Conservation (phyloP, 139 green algal species). For the Ulvella scutata region DNA sequence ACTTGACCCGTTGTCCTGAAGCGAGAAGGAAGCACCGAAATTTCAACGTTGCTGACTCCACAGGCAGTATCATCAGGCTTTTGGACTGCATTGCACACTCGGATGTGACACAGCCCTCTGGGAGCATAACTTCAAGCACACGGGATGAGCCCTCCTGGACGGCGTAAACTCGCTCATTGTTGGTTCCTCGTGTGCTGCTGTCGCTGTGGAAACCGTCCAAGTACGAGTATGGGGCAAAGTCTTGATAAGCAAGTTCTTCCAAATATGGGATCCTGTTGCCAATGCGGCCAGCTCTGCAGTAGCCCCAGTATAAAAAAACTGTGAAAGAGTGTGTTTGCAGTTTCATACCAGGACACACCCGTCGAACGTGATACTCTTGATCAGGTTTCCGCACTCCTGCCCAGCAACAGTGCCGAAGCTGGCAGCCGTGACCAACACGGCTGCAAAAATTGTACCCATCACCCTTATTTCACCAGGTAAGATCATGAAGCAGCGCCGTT, state of each 20-base stretch:
- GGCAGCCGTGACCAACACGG: no score
- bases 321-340: not conserved
- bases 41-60: not conserved
- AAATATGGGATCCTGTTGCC: not conserved
- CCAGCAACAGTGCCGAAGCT: no score
- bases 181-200: not conserved
- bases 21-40: not conserved
- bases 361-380: not conserved
- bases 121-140: not conserved
- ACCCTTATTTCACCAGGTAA: no score
- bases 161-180: not conserved
- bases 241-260: not conserved
- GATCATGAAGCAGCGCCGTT: no score
- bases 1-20: no score
- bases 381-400: not conserved
- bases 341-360: not conserved
- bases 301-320: not conserved
- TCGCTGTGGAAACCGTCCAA: not conserved
- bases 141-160: not conserved
- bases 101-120: not conserved
- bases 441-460: no score
- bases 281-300: not conserved
- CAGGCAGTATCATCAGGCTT: not conserved
- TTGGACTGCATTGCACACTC: not conserved
- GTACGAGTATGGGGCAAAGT: not conserved